A percentile compares a stretch with the other conserved stretches of the same genome.
These are phyloP conservation scores for Kodamaea restingae DNA, from an alignment of 805 yeast genomes.

Conservation along the genomic window DNA sequence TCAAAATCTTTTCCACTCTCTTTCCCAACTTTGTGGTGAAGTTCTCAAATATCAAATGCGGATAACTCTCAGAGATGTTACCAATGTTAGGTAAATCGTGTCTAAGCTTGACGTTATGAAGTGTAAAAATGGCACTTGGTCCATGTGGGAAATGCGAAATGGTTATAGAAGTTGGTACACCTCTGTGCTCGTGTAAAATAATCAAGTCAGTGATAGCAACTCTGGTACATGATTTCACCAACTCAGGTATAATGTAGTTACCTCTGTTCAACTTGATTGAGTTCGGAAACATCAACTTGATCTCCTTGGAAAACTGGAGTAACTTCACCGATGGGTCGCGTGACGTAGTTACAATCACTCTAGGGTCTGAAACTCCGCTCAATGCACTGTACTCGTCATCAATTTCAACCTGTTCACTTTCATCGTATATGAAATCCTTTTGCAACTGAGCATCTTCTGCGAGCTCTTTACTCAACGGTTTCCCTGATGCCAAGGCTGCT, in stretches of 20 bases:
- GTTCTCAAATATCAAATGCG: conserved; percentile 90
- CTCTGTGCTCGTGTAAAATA: conserved; percentile 92
- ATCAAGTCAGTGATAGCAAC: conserved; percentile 82
- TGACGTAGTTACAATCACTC: conserved; percentile 87
- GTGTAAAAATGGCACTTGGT: conserved; percentile 89
- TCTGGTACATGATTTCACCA: conserved; percentile 78
- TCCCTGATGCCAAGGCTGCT: conserved; percentile 87
- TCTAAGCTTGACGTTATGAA: conserved; percentile 90
- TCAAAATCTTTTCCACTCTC: conserved; percentile 73
- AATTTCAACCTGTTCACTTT: conserved; percentile 60
- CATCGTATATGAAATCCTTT: conserved; percentile 82
- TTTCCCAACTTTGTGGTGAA: conserved; percentile 78
- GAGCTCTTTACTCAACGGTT: conserved; percentile 81
- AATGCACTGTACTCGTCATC: conserved; percentile 91
- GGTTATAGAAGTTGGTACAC: conserved; percentile 93
- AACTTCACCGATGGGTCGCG: conserved; percentile 84
- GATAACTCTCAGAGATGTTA: conserved; percentile 85
- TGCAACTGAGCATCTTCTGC: conserved; percentile 84
- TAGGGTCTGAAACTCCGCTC: conserved; percentile 87
- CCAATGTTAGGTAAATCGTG: conserved; percentile 88
- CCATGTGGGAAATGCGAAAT: conserved; percentile 97
- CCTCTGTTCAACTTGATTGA: conserved; percentile 90
- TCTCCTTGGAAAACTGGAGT: conserved; percentile 89
- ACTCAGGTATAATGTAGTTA: conserved; percentile 76
- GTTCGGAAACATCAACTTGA: conserved; percentile 85